Percentiles rank a stretch among this genome's conserved stretches.
Conservation (phyloP, 176 grass and related monocot genomes). For the Eragrostis nindensis region DNA sequence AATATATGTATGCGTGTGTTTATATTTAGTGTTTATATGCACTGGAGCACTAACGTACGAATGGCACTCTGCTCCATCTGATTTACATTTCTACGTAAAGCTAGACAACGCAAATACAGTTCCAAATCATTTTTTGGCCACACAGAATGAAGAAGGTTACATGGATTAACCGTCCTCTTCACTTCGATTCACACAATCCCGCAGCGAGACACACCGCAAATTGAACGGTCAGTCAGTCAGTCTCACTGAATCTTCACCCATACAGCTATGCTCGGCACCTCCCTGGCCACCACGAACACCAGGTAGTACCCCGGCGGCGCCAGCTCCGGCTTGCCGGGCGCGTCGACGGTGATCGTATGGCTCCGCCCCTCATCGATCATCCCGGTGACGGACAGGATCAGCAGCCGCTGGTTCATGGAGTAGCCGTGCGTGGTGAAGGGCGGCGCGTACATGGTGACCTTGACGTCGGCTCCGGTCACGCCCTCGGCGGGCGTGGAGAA, state of each 20-base stretch:
- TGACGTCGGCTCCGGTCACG: slow-evolving; percentile 44
- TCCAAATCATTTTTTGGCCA: neutral
- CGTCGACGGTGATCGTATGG: slow-evolving; percentile 45
- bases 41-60: neutral
- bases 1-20: neutral
- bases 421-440: slow-evolving; percentile 83
- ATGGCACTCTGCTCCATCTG: neutral
- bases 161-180: neutral
- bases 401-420: slow-evolving; percentile 89
- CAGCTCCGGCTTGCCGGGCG: slow-evolving; percentile 53
- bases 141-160: neutral
- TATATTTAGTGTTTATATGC: neutral
- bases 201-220: neutral
- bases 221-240: too few species aligned
- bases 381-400: slow-evolving; percentile 52
- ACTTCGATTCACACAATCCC: neutral
- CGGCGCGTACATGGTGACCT: slow-evolving; percentile 82
- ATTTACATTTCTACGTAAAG: neutral
- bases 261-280: slow-evolving; percentile 55
- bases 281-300: slow-evolving; percentile 59
- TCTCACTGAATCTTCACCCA: slow-evolving; percentile 62
- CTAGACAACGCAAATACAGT: neutral
- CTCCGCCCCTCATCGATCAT: slow-evolving; percentile 24
- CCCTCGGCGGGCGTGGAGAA: slow-evolving; percentile 33
- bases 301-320: slow-evolving; percentile 79